A percentile compares a stretch with the other conserved stretches of the same genome.
Conservation (phyloP, 306 rosid species). For the Luffa aegyptiaca region DNA sequence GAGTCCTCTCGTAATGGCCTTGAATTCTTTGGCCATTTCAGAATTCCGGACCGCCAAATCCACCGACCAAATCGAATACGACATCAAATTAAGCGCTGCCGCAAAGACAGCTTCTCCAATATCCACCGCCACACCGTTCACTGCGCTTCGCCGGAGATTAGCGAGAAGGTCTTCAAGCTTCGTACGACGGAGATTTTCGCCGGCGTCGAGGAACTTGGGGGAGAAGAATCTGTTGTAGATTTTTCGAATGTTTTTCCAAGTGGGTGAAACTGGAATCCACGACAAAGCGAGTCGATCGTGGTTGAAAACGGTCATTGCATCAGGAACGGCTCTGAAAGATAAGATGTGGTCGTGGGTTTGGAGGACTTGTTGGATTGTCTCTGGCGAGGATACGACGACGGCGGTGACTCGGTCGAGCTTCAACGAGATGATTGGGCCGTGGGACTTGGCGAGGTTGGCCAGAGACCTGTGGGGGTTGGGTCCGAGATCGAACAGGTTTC, state of each 20-base stretch:
- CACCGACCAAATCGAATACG: constrained; percentile 26
- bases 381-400: constrained; percentile 30
- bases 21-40: background rate
- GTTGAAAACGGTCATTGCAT: background rate
- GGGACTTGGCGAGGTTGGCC: constrained; percentile 18
- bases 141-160: background rate
- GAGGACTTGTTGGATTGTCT: constrained; percentile 29
- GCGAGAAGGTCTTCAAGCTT: background rate
- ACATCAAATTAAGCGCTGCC: constrained; percentile 30
- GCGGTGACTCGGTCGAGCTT: constrained; percentile 38
- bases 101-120: constrained; percentile 32
- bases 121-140: constrained; percentile 18
- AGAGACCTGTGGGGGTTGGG: constrained; percentile 37
- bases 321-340: constrained; percentile 29
- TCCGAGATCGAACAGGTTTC: constrained; percentile 50
- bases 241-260: constrained; percentile 30
- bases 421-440: constrained; percentile 44
- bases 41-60: constrained; percentile 12
- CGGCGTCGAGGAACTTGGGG: constrained; percentile 24
- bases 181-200: constrained; percentile 1
- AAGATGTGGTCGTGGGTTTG: constrained; percentile 30
- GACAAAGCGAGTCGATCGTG: constrained; percentile 21
- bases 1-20: constrained; percentile 10
- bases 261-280: constrained; percentile 22
- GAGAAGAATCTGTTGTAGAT: constrained; percentile 28